Percentiles rank a stretch among this genome's conserved stretches.
Conservation (phyloP, 2,329 filamentous ascomycete genomes). For the Botrytis fragariae region DNA sequence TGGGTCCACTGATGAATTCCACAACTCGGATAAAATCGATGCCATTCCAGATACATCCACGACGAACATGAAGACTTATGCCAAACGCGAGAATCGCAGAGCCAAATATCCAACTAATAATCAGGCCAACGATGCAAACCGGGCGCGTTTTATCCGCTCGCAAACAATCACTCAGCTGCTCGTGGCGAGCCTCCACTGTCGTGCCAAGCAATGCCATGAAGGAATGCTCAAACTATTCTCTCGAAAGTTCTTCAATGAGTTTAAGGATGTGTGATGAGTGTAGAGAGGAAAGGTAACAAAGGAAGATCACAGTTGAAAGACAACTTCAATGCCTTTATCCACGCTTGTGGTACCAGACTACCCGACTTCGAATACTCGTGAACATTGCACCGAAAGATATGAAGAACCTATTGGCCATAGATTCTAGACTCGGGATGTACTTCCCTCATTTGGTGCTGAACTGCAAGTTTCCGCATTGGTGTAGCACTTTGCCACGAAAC, state of each 20-base stretch:
- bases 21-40: too few species aligned
- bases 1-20: background rate
- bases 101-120: background rate
- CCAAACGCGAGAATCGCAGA: background rate
- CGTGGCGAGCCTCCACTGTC: background rate
- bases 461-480: background rate
- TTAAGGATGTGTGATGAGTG: background rate
- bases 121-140: too few species aligned
- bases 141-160: background rate
- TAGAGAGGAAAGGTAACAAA: too few species aligned
- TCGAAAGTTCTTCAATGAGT: background rate
- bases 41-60: background rate
- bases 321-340: background rate
- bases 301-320: background rate
- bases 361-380: background rate
- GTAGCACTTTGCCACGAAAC: background rate
- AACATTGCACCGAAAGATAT: background rate
- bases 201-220: background rate
- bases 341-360: background rate
- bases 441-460: background rate
- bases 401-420: background rate
- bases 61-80: background rate
- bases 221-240: background rate
- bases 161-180: background rate
- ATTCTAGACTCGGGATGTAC: background rate